Conservation (phyloP, 2,329 filamentous ascomycete species). For the Monosporascus sp. region DNA sequence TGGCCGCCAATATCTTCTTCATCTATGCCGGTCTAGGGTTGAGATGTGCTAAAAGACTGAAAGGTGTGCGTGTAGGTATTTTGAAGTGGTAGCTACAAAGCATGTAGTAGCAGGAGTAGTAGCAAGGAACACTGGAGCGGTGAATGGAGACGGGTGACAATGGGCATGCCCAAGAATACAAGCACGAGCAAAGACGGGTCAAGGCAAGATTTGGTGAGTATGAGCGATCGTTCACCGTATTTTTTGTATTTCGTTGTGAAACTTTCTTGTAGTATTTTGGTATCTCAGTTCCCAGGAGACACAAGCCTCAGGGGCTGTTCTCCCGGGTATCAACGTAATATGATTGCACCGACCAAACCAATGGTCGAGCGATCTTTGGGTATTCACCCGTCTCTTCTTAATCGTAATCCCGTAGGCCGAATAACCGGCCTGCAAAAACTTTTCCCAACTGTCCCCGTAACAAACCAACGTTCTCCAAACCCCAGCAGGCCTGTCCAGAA, state of each 20-base stretch:
- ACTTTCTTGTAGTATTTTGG: constrained; percentile 6
- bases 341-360: constrained; percentile 13
- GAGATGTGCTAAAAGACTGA: too few species aligned
- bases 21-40: background rate
- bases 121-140: too few species aligned
- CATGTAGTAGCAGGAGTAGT: too few species aligned
- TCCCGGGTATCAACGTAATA: constrained; percentile 24
- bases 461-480: constrained; percentile 11
- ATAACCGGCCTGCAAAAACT: constrained; percentile 10
- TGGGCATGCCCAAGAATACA: background rate
- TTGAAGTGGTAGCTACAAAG: too few species aligned
- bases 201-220: constrained; percentile 1
- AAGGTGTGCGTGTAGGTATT: too few species aligned
- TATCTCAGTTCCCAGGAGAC: constrained; percentile 12
- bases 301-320: constrained; percentile 16
- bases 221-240: constrained; percentile 18
- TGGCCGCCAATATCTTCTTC: background rate
- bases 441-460: constrained; percentile 16
- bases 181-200: background rate
- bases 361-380: constrained; percentile 14
- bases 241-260: constrained; percentile 6
- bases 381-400: constrained; percentile 23
- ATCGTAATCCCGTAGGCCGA: constrained; percentile 18
- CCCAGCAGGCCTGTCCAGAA: constrained; percentile 3
- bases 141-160: too few species aligned